Conservation (phyloP, 441 rosid species). For the Sinapis alba region DNA sequence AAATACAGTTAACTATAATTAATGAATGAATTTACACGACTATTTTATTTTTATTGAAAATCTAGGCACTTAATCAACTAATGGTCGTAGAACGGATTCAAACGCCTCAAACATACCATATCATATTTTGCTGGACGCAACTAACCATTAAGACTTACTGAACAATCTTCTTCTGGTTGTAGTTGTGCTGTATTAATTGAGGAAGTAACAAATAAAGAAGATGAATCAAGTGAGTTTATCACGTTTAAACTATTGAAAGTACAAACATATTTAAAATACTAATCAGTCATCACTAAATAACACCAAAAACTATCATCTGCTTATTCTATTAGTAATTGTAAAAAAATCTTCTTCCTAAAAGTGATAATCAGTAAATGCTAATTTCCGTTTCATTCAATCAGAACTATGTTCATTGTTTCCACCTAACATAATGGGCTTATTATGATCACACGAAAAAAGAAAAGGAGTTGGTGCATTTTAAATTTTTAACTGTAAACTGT, state of each 20-base stretch:
- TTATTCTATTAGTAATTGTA: background rate
- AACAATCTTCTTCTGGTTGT: background rate
- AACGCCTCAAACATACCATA: background rate
- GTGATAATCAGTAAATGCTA: background rate
- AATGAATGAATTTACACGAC: background rate
- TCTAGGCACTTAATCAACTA: background rate
- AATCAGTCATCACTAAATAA: background rate
- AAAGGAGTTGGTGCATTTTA: background rate
- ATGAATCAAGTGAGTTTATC: background rate
- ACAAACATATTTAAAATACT: background rate
- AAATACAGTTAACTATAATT: background rate
- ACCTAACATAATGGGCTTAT: slow-evolving; percentile 25
- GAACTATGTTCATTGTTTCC: background rate
- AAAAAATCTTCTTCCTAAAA: background rate
- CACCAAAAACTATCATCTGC: background rate
- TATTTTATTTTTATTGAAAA: background rate
- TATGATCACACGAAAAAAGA: slow-evolving; percentile 8
- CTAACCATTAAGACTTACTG: background rate
- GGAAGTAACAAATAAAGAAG: background rate
- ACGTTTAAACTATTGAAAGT: background rate
- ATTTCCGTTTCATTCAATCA: background rate
- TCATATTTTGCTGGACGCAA: background rate
- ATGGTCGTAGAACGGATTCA: background rate
- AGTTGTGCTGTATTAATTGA: background rate
- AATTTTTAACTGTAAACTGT: slow-evolving; percentile 12